A percentile compares a stretch with the other conserved stretches of the same genome.
Conservation (phyloP, 2,329 filamentous ascomycete species). For the Rhynchosporium secalis region DNA sequence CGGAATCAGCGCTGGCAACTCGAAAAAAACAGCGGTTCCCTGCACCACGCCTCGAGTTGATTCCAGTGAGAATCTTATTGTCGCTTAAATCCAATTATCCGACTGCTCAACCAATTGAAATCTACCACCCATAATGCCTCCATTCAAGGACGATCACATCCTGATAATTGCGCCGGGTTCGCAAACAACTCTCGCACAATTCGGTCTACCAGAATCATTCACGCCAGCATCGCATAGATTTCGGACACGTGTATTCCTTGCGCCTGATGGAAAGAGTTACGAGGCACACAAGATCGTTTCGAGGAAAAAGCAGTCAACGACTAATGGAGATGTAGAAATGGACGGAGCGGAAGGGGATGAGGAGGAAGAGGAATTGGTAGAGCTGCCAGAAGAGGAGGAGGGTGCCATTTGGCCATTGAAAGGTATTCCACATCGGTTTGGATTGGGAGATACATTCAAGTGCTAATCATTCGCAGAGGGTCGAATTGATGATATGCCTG, state of each 20-base stretch:
- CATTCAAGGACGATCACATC: constrained; percentile 39
- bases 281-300: constrained; percentile 80
- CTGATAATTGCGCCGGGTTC: constrained; percentile 48
- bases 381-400: constrained; percentile 84
- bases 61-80: background rate
- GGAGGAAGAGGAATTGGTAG: constrained; percentile 73
- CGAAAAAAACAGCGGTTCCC: background rate
- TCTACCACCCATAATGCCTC: constrained; percentile 32
- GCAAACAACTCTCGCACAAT: constrained; percentile 40
- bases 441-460: background rate
- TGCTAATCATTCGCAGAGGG: constrained; percentile 55
- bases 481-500: constrained; percentile 84
- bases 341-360: constrained; percentile 38
- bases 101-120: background rate
- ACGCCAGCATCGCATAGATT: constrained; percentile 86
- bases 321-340: constrained; percentile 41
- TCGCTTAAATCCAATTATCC: constrained; percentile 1
- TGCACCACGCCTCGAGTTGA: background rate
- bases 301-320: constrained; percentile 50
- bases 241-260: constrained; percentile 89
- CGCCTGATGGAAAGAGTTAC: constrained; percentile 73
- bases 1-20: background rate
- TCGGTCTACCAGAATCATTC: constrained; percentile 48
- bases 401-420: constrained; percentile 86
- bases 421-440: constrained; percentile 42